phyloP scores from a whole-genome alignment of 2,329 filamentous ascomycete species.

The Raffaelea albimanens region DNA sequence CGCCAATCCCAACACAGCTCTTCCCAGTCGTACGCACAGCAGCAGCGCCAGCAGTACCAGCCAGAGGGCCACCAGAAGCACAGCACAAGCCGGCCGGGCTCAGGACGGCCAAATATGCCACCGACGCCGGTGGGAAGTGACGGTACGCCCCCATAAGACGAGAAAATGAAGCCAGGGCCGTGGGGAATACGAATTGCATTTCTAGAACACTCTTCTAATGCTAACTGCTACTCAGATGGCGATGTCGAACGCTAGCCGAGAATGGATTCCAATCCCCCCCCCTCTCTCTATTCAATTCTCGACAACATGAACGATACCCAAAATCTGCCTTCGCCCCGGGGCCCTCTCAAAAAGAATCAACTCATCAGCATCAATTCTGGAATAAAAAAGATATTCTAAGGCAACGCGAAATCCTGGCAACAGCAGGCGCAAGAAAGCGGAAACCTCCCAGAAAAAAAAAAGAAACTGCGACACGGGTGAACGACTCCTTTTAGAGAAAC shows the following conservation, averaged over 20 bases:
- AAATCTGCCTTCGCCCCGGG: too few species aligned
- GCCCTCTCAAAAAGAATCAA: too few species aligned
- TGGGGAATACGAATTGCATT: too few species aligned
- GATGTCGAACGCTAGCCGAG: not conserved
- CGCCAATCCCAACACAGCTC: constrained; percentile 4
- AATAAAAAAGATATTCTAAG: too few species aligned
- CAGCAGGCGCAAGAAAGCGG: not conserved
- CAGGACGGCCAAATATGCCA: constrained; percentile 44
- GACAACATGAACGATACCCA: too few species aligned
- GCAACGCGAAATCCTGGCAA: too few species aligned
- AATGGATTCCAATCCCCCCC: too few species aligned
- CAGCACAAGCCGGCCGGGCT: constrained; percentile 43
- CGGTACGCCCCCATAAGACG: constrained; percentile 38
- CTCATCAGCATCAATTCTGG: too few species aligned
- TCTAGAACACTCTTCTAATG: too few species aligned
- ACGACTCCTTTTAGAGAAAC: not conserved
- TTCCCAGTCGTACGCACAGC: constrained; percentile 10
- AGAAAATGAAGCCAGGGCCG: too few species aligned
- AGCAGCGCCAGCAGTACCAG: constrained; percentile 7
- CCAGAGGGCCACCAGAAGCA: constrained; percentile 19
- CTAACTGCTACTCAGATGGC: not conserved
- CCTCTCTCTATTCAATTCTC: not conserved
- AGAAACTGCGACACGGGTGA: not conserved
- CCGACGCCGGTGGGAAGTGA: constrained; percentile 52
- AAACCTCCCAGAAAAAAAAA: not conserved